Conservation (phyloP, 192 early-diverging fungal genomes). For the Backusella australiensis region DNA sequence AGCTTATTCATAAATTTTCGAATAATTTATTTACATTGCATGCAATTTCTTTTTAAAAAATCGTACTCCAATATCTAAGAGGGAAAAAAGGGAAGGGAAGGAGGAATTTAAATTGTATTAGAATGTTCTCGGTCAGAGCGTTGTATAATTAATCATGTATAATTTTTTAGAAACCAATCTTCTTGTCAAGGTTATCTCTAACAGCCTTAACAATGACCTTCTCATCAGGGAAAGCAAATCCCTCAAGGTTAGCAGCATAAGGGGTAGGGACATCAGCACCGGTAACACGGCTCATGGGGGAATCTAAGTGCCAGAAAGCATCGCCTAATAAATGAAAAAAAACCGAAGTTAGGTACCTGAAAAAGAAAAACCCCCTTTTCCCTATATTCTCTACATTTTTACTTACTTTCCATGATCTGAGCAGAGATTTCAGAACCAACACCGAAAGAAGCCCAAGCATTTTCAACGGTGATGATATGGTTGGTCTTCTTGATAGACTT, state of each 20-base stretch:
- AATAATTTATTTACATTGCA: conserved; percentile 5
- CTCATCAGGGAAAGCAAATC: conserved; percentile 79
- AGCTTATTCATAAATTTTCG: not conserved
- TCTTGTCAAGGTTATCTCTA: conserved; percentile 59
- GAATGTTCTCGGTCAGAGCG: not conserved
- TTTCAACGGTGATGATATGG: conserved; percentile 92
- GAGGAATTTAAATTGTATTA: conserved; percentile 1
- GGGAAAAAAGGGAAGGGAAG: not conserved
- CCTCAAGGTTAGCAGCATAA: conserved; percentile 94
- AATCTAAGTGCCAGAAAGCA: conserved; percentile 94
- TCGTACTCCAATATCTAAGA: not conserved
- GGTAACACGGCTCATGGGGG: conserved; percentile 88
- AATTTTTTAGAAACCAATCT: conserved; percentile 21
- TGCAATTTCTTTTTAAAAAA: conserved; percentile 3
- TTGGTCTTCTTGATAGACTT: conserved; percentile 97
- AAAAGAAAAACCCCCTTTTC: not conserved
- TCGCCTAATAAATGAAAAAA: conserved; percentile 49
- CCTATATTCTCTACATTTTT: not conserved
- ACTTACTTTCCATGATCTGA: conserved; percentile 85
- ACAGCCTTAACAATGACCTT: conserved; percentile 82
- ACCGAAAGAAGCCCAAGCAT: conserved; percentile 93
- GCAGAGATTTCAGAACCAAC: conserved; percentile 95
- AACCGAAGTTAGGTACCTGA: not conserved
- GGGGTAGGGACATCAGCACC: conserved; percentile 98
- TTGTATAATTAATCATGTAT: not conserved